Evolutionary conservation across 768 basidiomycete species (phyloP).

Genomic region (Leccinum disarticulatum): DNA sequence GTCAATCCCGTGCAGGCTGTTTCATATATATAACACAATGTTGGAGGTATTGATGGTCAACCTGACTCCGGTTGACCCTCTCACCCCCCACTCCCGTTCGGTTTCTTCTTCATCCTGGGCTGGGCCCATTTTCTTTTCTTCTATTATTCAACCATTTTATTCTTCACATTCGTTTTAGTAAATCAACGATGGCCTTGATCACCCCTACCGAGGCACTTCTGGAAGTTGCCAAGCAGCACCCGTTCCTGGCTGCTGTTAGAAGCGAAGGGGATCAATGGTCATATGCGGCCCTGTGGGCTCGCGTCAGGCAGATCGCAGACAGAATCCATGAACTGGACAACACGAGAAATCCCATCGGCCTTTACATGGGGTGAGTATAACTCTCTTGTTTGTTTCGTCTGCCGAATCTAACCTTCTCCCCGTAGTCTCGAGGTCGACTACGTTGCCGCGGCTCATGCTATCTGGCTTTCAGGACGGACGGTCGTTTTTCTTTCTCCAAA

Average conservation of each 20-base stretch:
- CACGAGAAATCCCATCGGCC: conserved; percentile 25
- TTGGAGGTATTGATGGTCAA: neutral
- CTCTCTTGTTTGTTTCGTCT: neutral
- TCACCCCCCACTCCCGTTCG: neutral
- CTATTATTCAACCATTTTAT: neutral
- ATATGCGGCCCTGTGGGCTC: conserved; percentile 30
- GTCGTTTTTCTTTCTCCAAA: conserved; percentile 27
- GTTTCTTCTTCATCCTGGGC: conserved; percentile 16
- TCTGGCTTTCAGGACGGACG: conserved; percentile 31
- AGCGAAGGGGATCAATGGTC: conserved; percentile 25
- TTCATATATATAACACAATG: conserved; percentile 17
- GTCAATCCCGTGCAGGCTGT: neutral
- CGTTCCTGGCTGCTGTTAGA: conserved; percentile 19
- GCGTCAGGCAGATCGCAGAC: conserved; percentile 27
- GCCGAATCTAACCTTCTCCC: neutral
- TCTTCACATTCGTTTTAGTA: conserved; percentile 2
- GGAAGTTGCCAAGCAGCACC: conserved; percentile 32
- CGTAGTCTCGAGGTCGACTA: conserved; percentile 30
- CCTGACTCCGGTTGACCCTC: conserved; percentile 14
- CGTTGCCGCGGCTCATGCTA: conserved; percentile 28
- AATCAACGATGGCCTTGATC: conserved; percentile 17
- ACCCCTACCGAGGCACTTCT: conserved; percentile 33
- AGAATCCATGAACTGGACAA: conserved; percentile 24
- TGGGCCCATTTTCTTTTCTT: conserved; percentile 11
- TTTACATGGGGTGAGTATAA: conserved; percentile 23